phyloP scores from a whole-genome alignment of 495 filamentous ascomycete genomes.

The Aspergillus homomorphus region DNA sequence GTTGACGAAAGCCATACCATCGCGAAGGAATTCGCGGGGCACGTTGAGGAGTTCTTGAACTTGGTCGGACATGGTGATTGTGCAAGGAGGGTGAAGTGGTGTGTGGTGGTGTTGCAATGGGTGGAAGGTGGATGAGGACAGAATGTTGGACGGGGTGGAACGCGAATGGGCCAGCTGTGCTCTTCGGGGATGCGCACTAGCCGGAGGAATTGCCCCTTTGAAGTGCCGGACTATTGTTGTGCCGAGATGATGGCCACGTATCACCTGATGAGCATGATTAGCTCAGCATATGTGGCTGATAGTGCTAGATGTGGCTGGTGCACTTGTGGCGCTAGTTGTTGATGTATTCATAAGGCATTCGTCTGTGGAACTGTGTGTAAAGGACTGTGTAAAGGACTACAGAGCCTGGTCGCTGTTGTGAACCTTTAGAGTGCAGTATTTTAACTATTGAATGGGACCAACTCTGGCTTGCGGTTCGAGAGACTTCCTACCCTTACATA shows the following conservation, averaged over 20 bases:
- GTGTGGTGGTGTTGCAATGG: neutral
- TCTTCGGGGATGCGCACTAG: neutral
- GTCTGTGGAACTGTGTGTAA: too few relatives aligned
- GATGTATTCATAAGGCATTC: too few relatives aligned
- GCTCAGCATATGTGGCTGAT: neutral
- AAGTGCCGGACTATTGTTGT: neutral
- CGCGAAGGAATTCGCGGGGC: conserved; percentile 71
- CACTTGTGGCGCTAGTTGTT: too few relatives aligned
- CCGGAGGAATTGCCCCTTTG: neutral
- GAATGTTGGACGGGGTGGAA: conserved; percentile 1
- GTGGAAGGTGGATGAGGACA: neutral
- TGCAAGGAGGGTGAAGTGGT: neutral
- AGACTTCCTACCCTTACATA: too few relatives aligned
- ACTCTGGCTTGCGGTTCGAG: too few relatives aligned
- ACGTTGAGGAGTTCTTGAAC: conserved; percentile 71
- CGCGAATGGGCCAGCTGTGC: conserved; percentile 7
- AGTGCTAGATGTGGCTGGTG: neutral
- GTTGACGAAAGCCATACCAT: conserved; percentile 75
- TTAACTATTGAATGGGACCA: too few relatives aligned
- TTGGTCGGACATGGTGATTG: conserved; percentile 60
- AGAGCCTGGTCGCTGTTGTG: too few relatives aligned
- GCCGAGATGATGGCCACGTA: conserved; percentile 3
- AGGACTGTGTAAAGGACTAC: too few relatives aligned
- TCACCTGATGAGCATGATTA: neutral
- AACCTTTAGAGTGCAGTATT: too few relatives aligned